A percentile compares a stretch with the other conserved stretches of the same genome.
Conservation (phyloP, 2,329 filamentous ascomycete species). For the Exophiala dermatitidis region DNA sequence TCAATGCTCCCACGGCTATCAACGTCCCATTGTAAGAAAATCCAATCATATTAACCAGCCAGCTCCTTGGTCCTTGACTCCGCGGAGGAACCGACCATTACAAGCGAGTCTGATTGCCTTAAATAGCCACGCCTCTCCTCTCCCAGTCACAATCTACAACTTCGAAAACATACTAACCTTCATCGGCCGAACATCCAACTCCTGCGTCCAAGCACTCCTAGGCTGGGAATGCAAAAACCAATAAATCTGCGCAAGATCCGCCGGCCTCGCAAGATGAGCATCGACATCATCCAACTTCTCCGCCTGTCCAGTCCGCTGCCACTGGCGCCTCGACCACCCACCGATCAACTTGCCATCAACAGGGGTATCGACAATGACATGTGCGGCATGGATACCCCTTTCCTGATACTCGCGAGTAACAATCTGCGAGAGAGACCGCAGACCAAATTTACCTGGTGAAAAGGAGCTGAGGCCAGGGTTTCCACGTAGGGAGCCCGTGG, state of each 20-base stretch:
- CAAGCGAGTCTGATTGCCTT: no score
- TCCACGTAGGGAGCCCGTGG: conserved; percentile 19
- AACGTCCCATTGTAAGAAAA: no score
- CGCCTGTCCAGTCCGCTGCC: conserved; percentile 10
- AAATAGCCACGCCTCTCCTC: no score
- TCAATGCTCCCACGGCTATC: no score
- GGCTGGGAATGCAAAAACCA: conserved; percentile 51
- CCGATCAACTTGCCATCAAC: conserved; percentile 37
- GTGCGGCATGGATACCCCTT: conserved; percentile 49
- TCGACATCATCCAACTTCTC: conserved; percentile 18
- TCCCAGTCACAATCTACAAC: conserved; percentile 5
- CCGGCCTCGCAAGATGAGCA: conserved; percentile 10
- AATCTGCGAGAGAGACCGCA: conserved; percentile 45
- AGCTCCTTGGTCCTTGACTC: no score
- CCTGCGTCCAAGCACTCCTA: conserved; percentile 46
- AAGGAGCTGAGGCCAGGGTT: conserved; percentile 20
- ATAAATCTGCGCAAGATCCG: conserved; percentile 49
- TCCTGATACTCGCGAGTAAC: conserved; percentile 51
- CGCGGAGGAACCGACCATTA: no score
- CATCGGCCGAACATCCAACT: conserved; percentile 44
- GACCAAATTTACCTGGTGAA: conserved; percentile 36
- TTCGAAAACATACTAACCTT: conserved; percentile 23
- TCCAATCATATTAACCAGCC: no score
- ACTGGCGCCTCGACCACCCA: conserved; percentile 16
- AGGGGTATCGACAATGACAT: conserved; percentile 50